phyloP scores from a whole-genome alignment of 1,284 basidiomycete species.

The Phylloboletellus chloephorus region DNA sequence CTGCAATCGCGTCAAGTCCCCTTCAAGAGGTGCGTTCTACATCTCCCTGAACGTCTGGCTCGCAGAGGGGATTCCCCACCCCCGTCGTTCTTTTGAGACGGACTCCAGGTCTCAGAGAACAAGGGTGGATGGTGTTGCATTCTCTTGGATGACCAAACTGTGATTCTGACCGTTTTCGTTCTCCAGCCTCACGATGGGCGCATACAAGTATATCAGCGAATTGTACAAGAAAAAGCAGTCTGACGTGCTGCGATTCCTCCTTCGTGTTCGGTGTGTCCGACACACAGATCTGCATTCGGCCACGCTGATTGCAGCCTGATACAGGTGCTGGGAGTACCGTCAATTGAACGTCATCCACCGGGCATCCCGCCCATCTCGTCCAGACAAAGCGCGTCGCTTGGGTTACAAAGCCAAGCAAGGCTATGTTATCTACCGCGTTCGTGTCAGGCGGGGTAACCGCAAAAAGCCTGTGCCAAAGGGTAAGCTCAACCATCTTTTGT shows the following conservation, averaged over 20 bases:
- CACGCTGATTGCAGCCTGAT: slow-evolving; percentile 11
- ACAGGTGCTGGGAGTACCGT: slow-evolving; percentile 97
- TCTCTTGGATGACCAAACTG: slow-evolving; percentile 16
- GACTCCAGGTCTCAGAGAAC: slow-evolving; percentile 6
- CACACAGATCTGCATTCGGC: background rate
- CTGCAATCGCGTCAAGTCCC: slow-evolving; percentile 16
- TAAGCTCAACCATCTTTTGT: slow-evolving; percentile 28
- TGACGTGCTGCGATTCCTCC: slow-evolving; percentile 97
- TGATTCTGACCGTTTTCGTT: slow-evolving; percentile 20
- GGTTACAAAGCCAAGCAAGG: slow-evolving; percentile 99
- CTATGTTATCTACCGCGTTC: slow-evolving; percentile 96
- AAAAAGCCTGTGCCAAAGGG: slow-evolving; percentile 99
- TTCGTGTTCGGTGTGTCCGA: slow-evolving; percentile 81
- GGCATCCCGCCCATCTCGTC: slow-evolving; percentile 94
- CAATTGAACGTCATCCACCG: slow-evolving; percentile 98
- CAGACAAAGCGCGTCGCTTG: slow-evolving; percentile 97
- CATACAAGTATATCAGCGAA: slow-evolving; percentile 98
- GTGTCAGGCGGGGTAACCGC: slow-evolving; percentile 97
- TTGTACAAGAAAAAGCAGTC: slow-evolving; percentile 95
- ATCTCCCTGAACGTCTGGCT: slow-evolving; percentile 5
- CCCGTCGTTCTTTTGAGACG: slow-evolving; percentile 11
- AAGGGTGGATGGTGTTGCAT: slow-evolving; percentile 26
- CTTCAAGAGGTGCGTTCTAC: slow-evolving; percentile 28
- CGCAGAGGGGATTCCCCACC: background rate
- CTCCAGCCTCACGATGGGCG: slow-evolving; percentile 58